Conservation (phyloP, 768 basidiomycete genomes). For the Boletellus ananas region DNA sequence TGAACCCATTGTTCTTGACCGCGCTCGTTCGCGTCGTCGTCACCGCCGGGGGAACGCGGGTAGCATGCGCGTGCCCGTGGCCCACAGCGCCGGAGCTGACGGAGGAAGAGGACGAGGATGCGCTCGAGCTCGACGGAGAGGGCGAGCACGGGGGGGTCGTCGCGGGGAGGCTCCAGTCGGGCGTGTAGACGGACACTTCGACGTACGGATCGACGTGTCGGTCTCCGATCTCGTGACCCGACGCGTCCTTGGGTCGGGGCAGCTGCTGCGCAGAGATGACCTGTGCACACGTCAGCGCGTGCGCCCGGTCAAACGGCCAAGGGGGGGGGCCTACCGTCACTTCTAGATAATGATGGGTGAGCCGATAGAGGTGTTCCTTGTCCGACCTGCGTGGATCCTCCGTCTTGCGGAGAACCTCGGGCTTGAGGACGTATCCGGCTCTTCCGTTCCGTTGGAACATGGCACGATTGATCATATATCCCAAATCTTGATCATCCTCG, state of each 20-base stretch:
- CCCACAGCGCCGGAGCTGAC: slow-evolving; percentile 11
- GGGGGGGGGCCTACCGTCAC: slow-evolving; percentile 46
- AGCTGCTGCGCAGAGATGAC: slow-evolving; percentile 90
- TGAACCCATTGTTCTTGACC: slow-evolving; percentile 88
- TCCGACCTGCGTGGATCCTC: slow-evolving; percentile 49
- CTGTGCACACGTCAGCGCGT: slow-evolving; percentile 21
- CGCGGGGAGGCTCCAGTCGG: slow-evolving; percentile 55
- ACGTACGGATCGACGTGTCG: slow-evolving; percentile 71
- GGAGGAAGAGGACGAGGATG: slow-evolving; percentile 5
- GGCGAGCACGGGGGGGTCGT: slow-evolving; percentile 8
- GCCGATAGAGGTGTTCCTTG: slow-evolving; percentile 51
- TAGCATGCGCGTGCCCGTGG: slow-evolving; percentile 32
- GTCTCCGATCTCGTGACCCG: slow-evolving; percentile 57
- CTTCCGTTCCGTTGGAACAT: slow-evolving; percentile 95
- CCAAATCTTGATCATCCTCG: slow-evolving; percentile 57
- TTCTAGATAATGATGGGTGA: slow-evolving; percentile 58
- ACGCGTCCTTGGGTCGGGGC: slow-evolving; percentile 63
- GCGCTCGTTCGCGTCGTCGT: slow-evolving; percentile 53
- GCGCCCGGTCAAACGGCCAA: not conserved
- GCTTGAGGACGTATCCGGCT: slow-evolving; percentile 88
- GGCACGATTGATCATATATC: slow-evolving; percentile 88
- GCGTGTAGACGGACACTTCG: slow-evolving; percentile 72
- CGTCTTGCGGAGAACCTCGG: slow-evolving; percentile 63
- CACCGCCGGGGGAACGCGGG: slow-evolving; percentile 34
- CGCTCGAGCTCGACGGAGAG: slow-evolving; percentile 2